Evolutionary conservation across 345 rosid genomes (phyloP).

Genomic region (Eutrema japonicum): DNA sequence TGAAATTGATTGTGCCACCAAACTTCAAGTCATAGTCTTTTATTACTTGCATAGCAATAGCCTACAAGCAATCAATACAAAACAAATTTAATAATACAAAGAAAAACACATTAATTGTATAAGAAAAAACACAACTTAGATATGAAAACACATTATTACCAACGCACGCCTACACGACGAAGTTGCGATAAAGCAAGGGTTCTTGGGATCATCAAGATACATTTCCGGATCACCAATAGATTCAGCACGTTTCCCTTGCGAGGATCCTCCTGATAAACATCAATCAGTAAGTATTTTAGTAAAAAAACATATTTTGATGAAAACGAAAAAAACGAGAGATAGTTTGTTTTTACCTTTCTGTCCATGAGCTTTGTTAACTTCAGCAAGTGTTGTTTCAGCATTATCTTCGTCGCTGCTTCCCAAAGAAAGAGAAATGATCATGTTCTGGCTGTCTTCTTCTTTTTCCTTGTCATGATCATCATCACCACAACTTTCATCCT

Average conservation of each 20-base stretch:
- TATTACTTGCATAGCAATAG: conserved; percentile 12
- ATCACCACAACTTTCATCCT: neutral
- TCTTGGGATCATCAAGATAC: conserved; percentile 26
- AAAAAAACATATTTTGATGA: conserved; percentile 2
- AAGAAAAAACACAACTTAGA: neutral
- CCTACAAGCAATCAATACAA: conserved; percentile 16
- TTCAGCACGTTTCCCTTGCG: neutral
- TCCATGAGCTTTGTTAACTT: conserved; percentile 21
- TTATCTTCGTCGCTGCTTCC: conserved; percentile 28
- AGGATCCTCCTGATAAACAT: neutral
- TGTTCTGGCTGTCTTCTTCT: conserved; percentile 5
- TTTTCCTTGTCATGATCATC: neutral
- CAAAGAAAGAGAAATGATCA: conserved; percentile 29
- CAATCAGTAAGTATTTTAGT: neutral
- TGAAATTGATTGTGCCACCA: conserved; percentile 1
- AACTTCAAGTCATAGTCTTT: conserved; percentile 18
- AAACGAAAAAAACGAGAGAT: neutral
- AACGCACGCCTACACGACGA: conserved; percentile 21
- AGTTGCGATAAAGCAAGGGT: conserved; percentile 32
- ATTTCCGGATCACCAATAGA: neutral
- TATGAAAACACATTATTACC: conserved; percentile 19
- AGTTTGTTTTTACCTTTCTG: conserved; percentile 11
- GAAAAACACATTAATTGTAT: neutral
- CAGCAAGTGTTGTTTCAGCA: neutral
- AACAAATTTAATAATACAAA: neutral